A percentile compares a stretch with the other conserved stretches of the same genome.
Evolutionary conservation across 495 filamentous ascomycete species (phyloP).

Genomic region (Hyaloscypha finlandica): DNA sequence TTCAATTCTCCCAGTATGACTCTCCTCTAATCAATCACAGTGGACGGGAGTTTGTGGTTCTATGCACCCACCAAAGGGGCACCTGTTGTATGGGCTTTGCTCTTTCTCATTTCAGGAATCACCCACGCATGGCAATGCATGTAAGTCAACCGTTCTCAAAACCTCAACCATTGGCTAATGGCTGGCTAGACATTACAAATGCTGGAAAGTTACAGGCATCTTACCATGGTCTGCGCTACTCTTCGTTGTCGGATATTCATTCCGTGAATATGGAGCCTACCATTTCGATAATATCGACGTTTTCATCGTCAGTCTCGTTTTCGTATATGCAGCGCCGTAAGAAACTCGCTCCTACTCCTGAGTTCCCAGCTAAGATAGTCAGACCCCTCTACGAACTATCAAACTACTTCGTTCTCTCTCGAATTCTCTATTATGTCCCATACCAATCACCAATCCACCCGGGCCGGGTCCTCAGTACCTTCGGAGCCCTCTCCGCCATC

Average conservation of each 20-base stretch:
- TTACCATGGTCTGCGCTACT: slow-evolving; percentile 53
- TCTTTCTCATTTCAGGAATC: slow-evolving; percentile 60
- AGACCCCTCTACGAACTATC: slow-evolving; percentile 72
- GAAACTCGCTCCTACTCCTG: slow-evolving; percentile 24
- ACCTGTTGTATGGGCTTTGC: slow-evolving; percentile 64
- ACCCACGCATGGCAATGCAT: slow-evolving; percentile 64
- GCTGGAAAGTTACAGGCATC: slow-evolving; percentile 55
- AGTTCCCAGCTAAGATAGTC: slow-evolving; percentile 13
- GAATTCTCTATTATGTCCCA: slow-evolving; percentile 77
- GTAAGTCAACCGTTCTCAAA: slow-evolving; percentile 43
- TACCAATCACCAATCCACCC: slow-evolving; percentile 78
- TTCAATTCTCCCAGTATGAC: background rate
- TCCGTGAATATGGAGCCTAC: slow-evolving; percentile 58
- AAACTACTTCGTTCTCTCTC: slow-evolving; percentile 77
- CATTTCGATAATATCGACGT: slow-evolving; percentile 56
- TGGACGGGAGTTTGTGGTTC: slow-evolving; percentile 60
- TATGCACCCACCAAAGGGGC: slow-evolving; percentile 77
- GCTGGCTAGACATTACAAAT: slow-evolving; percentile 43
- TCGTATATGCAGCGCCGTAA: slow-evolving; percentile 68
- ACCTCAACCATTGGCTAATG: slow-evolving; percentile 12
- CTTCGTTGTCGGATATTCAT: slow-evolving; percentile 56
- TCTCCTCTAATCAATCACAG: slow-evolving; percentile 27
- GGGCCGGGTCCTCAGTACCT: slow-evolving; percentile 74
- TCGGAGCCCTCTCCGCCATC: slow-evolving; percentile 60
- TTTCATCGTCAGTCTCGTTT: slow-evolving; percentile 60